Conservation (phyloP, 495 filamentous ascomycete genomes). For the Xylaria castorea region DNA sequence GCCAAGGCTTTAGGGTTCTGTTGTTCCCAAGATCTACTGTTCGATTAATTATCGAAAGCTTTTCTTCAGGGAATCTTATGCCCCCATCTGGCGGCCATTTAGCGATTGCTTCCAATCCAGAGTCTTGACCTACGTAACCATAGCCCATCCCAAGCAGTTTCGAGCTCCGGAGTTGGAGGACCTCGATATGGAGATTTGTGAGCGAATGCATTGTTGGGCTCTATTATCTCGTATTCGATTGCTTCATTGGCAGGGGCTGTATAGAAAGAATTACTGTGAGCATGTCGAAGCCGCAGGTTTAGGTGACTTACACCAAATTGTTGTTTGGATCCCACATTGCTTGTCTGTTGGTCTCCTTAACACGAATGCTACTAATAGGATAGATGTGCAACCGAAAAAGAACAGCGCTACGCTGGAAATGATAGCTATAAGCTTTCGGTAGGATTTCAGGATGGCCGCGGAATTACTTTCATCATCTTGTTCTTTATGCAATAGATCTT, state of each 20-base stretch:
- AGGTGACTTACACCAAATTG: slow-evolving; percentile 11
- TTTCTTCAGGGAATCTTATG: background rate
- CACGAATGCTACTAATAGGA: background rate
- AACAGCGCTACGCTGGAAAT: background rate
- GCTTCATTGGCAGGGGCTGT: slow-evolving; percentile 12
- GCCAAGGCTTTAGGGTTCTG: slow-evolving; percentile 12
- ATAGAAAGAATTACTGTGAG: background rate
- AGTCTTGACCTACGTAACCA: background rate
- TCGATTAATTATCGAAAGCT: background rate
- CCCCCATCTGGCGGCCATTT: background rate
- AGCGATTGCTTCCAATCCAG: background rate
- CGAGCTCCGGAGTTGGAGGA: slow-evolving; percentile 11
- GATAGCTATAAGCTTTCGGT: slow-evolving; percentile 7
- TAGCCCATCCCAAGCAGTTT: background rate
- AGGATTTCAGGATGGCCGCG: background rate
- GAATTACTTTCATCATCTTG: background rate
- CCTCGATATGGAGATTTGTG: slow-evolving; percentile 12
- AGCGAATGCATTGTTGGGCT: background rate
- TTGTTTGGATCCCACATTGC: slow-evolving; percentile 7
- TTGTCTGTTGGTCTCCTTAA: background rate
- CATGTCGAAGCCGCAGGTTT: background rate
- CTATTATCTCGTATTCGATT: slow-evolving; percentile 4
- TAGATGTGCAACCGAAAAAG: background rate
- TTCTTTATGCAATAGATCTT: background rate
- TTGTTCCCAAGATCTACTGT: background rate